phyloP scores from a whole-genome alignment of 805 yeast genomes.

The Peterozyma xylosa region DNA sequence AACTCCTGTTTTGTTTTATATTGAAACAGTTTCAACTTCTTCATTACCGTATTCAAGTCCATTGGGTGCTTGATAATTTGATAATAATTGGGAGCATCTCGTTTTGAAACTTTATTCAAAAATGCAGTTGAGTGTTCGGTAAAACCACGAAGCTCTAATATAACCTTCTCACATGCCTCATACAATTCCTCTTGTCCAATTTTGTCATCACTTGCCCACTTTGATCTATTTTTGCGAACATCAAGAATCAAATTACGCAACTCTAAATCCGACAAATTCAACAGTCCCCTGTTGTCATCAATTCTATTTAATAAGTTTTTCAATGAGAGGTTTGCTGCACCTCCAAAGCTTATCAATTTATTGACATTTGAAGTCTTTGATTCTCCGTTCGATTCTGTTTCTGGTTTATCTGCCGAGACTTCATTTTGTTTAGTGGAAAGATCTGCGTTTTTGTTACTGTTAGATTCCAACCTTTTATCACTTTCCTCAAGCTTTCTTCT shows the following conservation, averaged over 20 bases:
- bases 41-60: conserved; percentile 94
- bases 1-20: conserved; percentile 82
- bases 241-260: conserved; percentile 81
- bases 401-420: conserved; percentile 10
- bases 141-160: conserved; percentile 78
- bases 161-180: conserved; percentile 96
- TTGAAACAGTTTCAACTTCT: conserved; percentile 75
- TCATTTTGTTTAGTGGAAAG: conserved; percentile 12
- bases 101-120: conserved; percentile 88
- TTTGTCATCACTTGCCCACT: conserved; percentile 94
- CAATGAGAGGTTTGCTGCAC: conserved; percentile 70
- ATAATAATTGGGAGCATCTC: conserved; percentile 97
- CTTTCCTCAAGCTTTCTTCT: conserved; percentile 73
- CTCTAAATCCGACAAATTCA: conserved; percentile 73
- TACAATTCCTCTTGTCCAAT: conserved; percentile 97
- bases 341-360: conserved; percentile 28
- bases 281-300: conserved; percentile 70
- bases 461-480: conserved; percentile 57
- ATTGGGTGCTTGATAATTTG: conserved; percentile 86
- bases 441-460: conserved; percentile 16
- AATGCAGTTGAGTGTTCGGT: conserved; percentile 97
- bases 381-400: conserved; percentile 13
- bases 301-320: conserved; percentile 76
- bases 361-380: conserved; percentile 17
- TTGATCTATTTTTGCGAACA: conserved; percentile 89